These are phyloP conservation scores for Rhizoclosmatium globosum DNA, from an alignment of 192 early-diverging fungal genomes.

Conservation along the genomic window DNA sequence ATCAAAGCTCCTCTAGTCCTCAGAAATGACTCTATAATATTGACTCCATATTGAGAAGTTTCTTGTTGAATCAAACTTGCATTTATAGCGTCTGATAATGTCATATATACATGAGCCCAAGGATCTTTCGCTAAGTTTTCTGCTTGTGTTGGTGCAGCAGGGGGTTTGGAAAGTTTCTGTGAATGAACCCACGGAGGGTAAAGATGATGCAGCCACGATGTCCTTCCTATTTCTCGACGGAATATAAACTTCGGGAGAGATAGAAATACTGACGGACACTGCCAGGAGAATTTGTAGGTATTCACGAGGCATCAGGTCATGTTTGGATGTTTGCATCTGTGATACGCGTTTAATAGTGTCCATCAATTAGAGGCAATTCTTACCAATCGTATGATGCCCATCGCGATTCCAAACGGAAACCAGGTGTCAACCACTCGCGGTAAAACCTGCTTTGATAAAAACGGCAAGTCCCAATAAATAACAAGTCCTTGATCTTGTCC, in stretches of 20 bases:
- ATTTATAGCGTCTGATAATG: slow-evolving; percentile 8
- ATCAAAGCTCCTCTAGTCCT: background rate
- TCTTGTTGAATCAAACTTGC: slow-evolving; percentile 23
- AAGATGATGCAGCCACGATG: background rate
- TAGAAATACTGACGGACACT: background rate
- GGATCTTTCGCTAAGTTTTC: background rate
- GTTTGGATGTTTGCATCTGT: slow-evolving; percentile 31
- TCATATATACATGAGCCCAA: slow-evolving; percentile 23
- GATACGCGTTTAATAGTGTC: background rate
- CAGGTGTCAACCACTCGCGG: slow-evolving; percentile 21
- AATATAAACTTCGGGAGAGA: background rate
- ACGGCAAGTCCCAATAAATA: slow-evolving; percentile 42
- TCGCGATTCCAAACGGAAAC: slow-evolving; percentile 44
- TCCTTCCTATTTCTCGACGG: background rate
- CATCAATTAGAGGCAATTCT: background rate
- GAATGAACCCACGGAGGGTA: background rate
- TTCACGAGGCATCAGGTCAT: background rate
- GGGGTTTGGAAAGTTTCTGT: background rate
- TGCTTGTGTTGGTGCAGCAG: background rate
- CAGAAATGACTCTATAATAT: slow-evolving; percentile 31
- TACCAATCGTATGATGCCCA: slow-evolving; percentile 37
- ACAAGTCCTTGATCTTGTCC: slow-evolving; percentile 10
- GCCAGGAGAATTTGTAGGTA: slow-evolving; percentile 37
- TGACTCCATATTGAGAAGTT: slow-evolving; percentile 17
- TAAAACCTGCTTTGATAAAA: slow-evolving; percentile 17